Evolutionary conservation across 345 rosid species (phyloP), one percentile per base, ranked within the genome.

Genomic region (Clarkia xantiana): DNA sequence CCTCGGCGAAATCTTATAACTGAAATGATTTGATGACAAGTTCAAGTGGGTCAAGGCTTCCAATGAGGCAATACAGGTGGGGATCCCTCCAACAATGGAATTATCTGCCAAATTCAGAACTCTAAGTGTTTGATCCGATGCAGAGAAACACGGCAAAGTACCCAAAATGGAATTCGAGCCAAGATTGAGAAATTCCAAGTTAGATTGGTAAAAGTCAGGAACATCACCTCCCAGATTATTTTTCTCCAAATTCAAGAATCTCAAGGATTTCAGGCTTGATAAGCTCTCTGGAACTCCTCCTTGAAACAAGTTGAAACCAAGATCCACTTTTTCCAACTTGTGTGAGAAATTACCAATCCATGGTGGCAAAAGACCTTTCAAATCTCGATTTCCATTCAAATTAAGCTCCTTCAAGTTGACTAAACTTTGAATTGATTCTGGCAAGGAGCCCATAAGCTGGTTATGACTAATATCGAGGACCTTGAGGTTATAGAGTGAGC

Each of bases 81-180:
- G 95, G 41, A 89, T 71, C 1, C 97, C 97, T 49, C 97, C 97
- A 41, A 75, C 56, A 23, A 89, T 56, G 54, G 78, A 72, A 65
- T 89, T 89, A 23, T 70, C 62, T 29, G 79, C 87, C 25, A 85
- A 71, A 63, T 74, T 77, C 61, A 89, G 51, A 44, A 76, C 57
- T 49, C 17, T 61, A 5, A 85, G 79, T 45, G 87, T 75, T 12
- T 47, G 66, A 41, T 73, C 70, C 46, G 76, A 71, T 6, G 80
- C 76, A 47, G 82, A 65, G 49, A 82, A 80, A 70, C 97, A 89
- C 56, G 94, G 95, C 69, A 85, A 49, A 52, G 95, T 89, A 57
- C 94, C 97, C 2, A 78, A 68, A 12, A 89, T 62, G 66, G 14
- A 52, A 69, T 89, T 89, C 0, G 90, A 82, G 53, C 75, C 79